Evolutionary conservation across 257 asterid species (phyloP).

Genomic region (Linderniella brevidens): DNA sequence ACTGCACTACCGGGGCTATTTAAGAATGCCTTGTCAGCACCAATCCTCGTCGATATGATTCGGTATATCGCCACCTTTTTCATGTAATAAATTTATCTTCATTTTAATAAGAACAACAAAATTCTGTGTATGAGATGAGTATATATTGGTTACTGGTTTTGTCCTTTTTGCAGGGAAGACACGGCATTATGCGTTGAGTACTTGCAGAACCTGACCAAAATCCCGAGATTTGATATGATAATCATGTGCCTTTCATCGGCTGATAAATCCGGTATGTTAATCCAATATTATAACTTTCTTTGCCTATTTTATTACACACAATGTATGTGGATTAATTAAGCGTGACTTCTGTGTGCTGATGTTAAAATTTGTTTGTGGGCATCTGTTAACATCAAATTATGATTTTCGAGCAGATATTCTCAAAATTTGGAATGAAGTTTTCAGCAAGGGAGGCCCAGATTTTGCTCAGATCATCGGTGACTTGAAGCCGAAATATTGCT

Average conservation of each 20-base stretch:
- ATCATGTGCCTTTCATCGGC: conserved; percentile 71
- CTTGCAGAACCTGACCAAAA: conserved; percentile 51
- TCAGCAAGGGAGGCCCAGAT: conserved; percentile 30
- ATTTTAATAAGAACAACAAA: conserved; percentile 4
- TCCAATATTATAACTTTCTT: too few relatives aligned
- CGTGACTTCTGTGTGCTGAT: too few relatives aligned
- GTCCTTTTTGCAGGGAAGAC: conserved; percentile 58
- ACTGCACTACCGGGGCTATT: conserved; percentile 58
- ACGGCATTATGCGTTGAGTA: conserved; percentile 51
- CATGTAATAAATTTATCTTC: conserved; percentile 34
- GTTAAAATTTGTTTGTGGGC: too few relatives aligned
- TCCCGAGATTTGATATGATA: conserved; percentile 77
- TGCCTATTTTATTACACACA: too few relatives aligned
- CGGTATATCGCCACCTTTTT: conserved; percentile 63
- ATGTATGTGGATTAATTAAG: too few relatives aligned
- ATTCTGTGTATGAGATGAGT: conserved; percentile 7
- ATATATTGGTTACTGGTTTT: conserved; percentile 5
- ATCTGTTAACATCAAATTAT: too few relatives aligned
- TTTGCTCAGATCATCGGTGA: conserved; percentile 26
- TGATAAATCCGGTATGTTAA: conserved; percentile 59
- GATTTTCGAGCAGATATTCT: too few relatives aligned
- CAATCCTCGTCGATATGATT: conserved; percentile 58
- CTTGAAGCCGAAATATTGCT: conserved; percentile 22
- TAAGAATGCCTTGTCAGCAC: conserved; percentile 73
- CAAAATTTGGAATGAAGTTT: conserved; percentile 46